phyloP scores from a whole-genome alignment of 2,329 filamentous ascomycete species.

The Beauveria varroae region DNA sequence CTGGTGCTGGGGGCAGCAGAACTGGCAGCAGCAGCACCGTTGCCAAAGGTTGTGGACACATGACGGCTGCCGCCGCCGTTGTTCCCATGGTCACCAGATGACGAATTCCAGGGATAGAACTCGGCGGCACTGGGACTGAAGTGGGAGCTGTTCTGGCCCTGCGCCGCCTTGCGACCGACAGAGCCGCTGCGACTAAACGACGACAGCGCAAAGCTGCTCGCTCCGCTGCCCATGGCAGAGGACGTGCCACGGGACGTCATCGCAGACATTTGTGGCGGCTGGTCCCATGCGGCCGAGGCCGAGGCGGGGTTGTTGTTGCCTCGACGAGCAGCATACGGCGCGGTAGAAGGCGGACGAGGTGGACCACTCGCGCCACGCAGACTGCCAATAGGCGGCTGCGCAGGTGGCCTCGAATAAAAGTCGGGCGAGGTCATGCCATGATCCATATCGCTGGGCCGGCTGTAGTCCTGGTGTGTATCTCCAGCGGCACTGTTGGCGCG shows the following conservation, averaged over 20 bases:
- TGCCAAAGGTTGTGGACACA: background rate
- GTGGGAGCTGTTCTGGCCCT: slow-evolving; percentile 5
- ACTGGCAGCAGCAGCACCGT: slow-evolving; percentile 10
- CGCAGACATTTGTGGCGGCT: too few species aligned
- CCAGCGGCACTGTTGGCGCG: background rate
- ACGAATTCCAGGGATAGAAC: slow-evolving; percentile 23
- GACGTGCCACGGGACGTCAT: background rate
- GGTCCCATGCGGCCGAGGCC: background rate
- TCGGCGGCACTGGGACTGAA: slow-evolving; percentile 28
- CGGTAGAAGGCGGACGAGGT: background rate
- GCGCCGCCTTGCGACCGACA: background rate
- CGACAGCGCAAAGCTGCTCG: slow-evolving; percentile 11
- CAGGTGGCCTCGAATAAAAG: background rate
- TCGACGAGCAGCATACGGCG: background rate
- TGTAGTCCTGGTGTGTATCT: background rate
- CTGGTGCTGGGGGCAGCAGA: slow-evolving; percentile 13
- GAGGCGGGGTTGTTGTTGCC: background rate
- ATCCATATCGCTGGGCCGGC: background rate
- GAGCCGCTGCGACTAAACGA: slow-evolving; percentile 11
- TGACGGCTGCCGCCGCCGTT: slow-evolving; percentile 6
- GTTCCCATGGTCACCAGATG: slow-evolving; percentile 17
- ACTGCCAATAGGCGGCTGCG: background rate
- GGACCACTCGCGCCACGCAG: background rate
- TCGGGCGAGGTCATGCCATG: background rate
- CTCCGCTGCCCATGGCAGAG: background rate